Evolutionary conservation across 768 basidiomycete genomes (phyloP).

Genomic region (Leccinum aurantiacum): DNA sequence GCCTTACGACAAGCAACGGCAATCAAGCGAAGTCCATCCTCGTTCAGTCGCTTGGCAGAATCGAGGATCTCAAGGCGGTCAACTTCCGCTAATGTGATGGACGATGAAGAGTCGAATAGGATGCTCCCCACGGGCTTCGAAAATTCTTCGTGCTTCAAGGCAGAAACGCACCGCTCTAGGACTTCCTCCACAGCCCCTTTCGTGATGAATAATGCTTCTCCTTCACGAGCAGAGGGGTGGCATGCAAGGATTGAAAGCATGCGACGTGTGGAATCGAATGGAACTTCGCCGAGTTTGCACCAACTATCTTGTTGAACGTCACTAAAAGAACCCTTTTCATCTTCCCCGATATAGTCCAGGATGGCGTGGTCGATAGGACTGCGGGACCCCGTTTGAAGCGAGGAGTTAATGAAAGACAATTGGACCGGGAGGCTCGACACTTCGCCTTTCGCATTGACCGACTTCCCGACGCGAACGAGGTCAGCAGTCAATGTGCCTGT

Average conservation of each 20-base stretch:
- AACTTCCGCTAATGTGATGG: constrained; percentile 16
- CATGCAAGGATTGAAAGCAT: constrained; percentile 37
- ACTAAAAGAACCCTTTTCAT: constrained; percentile 10
- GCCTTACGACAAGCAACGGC: constrained; percentile 29
- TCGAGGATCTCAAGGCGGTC: constrained; percentile 25
- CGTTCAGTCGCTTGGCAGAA: constrained; percentile 31
- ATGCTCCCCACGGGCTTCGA: constrained; percentile 12
- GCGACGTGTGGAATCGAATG: constrained; percentile 38
- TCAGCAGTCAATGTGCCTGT: constrained; percentile 57
- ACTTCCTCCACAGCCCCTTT: constrained; percentile 36
- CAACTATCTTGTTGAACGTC: constrained; percentile 19
- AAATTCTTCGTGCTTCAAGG: constrained; percentile 19
- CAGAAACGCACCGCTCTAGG: constrained; percentile 29
- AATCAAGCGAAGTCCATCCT: constrained; percentile 32
- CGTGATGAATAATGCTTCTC: constrained; percentile 28
- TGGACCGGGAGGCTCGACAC: constrained; percentile 25
- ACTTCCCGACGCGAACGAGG: constrained; percentile 38
- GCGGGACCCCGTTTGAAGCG: constrained; percentile 35
- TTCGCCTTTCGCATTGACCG: constrained; percentile 23
- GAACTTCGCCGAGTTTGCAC: constrained; percentile 36
- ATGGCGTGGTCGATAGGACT: constrained; percentile 38
- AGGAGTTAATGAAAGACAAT: constrained; percentile 34
- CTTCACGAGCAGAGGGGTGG: constrained; percentile 11
- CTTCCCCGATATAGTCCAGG: constrained; percentile 26
- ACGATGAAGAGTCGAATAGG: constrained; percentile 20